Evolutionary conservation across 495 filamentous ascomycete genomes (phyloP), one percentile per base, ranked within the genome.

Genomic region (Neurospora sp.): DNA sequence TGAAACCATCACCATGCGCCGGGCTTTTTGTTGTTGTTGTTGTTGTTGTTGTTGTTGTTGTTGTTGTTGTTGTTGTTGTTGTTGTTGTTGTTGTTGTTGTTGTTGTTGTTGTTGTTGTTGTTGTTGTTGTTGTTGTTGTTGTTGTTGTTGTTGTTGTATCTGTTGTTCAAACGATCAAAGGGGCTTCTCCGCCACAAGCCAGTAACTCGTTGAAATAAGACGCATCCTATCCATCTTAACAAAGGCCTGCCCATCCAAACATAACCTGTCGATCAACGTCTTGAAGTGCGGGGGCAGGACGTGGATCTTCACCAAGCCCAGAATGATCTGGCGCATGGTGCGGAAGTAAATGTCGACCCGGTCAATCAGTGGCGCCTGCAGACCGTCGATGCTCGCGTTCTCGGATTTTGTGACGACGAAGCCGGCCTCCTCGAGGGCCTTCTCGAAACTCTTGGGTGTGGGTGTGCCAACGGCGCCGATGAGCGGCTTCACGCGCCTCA

Each of bases 401-500:
- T 88, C 85, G 16, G 87, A 88, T 42, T 78, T 81, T 22, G 86
- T 74, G 40, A 89, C 84, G 18, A 76, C 77, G 77, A 90, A 65
- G 0, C 88, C 88, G 31, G 88, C 85, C 6, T 82, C 80, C 44
- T 79, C 80, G 9, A 89, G 82, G 18, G 84, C 87, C 71, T 77
- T 78, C 78, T 88, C 87, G 37, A 90, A 79, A 45, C 77, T 84
- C 40, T 81, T 78, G 35, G 87, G 87, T 37, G 88, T 90, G 41
- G 88, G 88, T 16, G 88, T 90, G 40, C 88, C 88, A 18, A 90
- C 88, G 42, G 88, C 88, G 41, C 88, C 88, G 73, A 90, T 89
- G 69, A 90, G 79, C 6, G 88, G 88, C 80, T 90, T 90, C 39
- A 90, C 87, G 38, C 86, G 84, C 22, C 85, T 81, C 88, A 90